Base-by-base conservation (phyloP, 768 basidiomycete genomes). In the Collybiopsis confluens region DNA sequence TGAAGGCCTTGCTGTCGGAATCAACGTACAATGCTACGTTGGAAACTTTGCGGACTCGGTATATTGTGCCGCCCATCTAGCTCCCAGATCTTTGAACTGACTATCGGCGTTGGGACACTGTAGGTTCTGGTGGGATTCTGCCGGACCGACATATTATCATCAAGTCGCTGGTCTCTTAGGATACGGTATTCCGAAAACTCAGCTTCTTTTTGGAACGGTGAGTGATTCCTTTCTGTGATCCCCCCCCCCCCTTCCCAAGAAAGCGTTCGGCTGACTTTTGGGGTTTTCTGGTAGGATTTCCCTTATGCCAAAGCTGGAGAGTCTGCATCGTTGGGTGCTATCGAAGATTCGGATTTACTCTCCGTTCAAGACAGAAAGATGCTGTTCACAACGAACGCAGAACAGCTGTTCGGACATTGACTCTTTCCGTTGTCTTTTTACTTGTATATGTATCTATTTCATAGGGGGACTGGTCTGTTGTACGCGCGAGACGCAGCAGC, bases 41-140 rank as follows among this genome's bases (percentile, higher is more conserved):
- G 8, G 38, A 40, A 15, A 40, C 18, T 20, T 6, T 40, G 16
- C 13, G n/a, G 16, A 40, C 38, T 15, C 13, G 38, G 38, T 40
- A 15, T 16, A n/a, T 40, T n/a, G n/a, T n/a, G n/a, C n/a, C n/a
- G n/a, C n/a, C 5, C 30, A 33, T 33, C 6, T 5, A 33, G 6
- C 13, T 6, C 6, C 30, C 30, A 33, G 30, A 33, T 33, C n/a
- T n/a, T n/a, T 33, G 30, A 33, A 33, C 5, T 13, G 13, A 13
- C 30, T 33, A 13, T 6, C 30, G 30, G 5, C 30, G 30, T 13
- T 7, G 18, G 5, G 18, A 16, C 15, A 15, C 13, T 16, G 8
- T 43, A 64, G 64, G 49, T 70, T 72, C 62, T 72, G 68, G 68
- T 72, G 68, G 68, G 69, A 70, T 55, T 69, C 69, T 36, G 69